Conservation (phyloP, 2,329 filamentous ascomycete species). For the Fusarium kyushuense region DNA sequence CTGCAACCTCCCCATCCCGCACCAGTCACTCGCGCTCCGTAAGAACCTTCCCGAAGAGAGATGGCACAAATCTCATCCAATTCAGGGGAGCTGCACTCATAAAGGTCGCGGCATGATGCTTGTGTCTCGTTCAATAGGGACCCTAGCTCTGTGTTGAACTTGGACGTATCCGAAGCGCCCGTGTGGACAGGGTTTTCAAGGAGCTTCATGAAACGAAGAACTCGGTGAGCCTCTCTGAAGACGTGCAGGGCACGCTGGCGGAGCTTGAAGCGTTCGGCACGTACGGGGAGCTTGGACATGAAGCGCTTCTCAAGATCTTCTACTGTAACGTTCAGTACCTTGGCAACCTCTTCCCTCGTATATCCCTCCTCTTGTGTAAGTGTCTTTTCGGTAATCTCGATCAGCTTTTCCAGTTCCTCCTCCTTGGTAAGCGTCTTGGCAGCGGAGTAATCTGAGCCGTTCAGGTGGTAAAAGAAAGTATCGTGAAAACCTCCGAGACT, state of each 20-base stretch:
- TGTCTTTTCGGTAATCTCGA: slow-evolving; percentile 76
- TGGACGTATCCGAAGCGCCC: slow-evolving; percentile 63
- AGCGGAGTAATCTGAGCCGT: slow-evolving; percentile 54
- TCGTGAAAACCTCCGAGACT: slow-evolving; percentile 90
- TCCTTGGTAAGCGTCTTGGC: slow-evolving; percentile 61
- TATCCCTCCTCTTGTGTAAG: slow-evolving; percentile 86
- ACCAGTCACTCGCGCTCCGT: slow-evolving; percentile 88
- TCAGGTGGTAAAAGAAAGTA: slow-evolving; percentile 73
- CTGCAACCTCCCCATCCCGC: slow-evolving; percentile 98
- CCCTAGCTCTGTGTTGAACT: slow-evolving; percentile 78
- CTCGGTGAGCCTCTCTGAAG: slow-evolving; percentile 87
- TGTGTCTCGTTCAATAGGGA: slow-evolving; percentile 91
- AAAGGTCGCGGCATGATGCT: slow-evolving; percentile 84
- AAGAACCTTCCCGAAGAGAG: slow-evolving; percentile 80
- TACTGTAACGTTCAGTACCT: slow-evolving; percentile 75
- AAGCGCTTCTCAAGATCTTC: slow-evolving; percentile 80
- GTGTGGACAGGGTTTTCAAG: slow-evolving; percentile 67
- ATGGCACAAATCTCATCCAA: slow-evolving; percentile 90
- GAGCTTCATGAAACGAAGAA: slow-evolving; percentile 83
- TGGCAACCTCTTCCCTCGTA: slow-evolving; percentile 85
- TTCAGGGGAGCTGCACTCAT: slow-evolving; percentile 92
- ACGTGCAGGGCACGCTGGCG: slow-evolving; percentile 91
- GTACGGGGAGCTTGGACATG: slow-evolving; percentile 89
- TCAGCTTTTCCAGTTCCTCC: slow-evolving; percentile 79
- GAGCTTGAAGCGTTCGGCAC: slow-evolving; percentile 87